These are phyloP conservation scores for Neurospora sp. DNA, from an alignment of 495 filamentous ascomycete species.

Conservation along the genomic window DNA sequence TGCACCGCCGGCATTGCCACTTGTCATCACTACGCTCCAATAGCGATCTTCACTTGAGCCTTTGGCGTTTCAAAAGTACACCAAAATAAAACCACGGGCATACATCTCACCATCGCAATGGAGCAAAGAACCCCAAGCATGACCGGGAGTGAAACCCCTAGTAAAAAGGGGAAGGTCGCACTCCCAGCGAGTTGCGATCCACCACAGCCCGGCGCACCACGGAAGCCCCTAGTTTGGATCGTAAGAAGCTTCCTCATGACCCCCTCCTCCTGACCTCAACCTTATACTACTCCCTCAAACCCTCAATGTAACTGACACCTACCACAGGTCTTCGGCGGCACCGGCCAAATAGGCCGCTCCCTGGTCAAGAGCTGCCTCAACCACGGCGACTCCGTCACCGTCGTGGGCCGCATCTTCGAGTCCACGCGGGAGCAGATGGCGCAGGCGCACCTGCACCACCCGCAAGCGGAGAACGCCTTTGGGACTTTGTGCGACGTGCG, in stretches of 20 bases:
- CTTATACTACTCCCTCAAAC: not conserved
- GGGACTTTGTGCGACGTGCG: slow-evolving; percentile 85
- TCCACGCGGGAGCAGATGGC: slow-evolving; percentile 61
- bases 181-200: slow-evolving; percentile 75
- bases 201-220: slow-evolving; percentile 59
- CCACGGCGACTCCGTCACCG: slow-evolving; percentile 76
- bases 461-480: slow-evolving; percentile 68
- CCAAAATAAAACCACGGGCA: not conserved
- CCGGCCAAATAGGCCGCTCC: slow-evolving; percentile 89
- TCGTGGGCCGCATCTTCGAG: slow-evolving; percentile 78
- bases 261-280: not conserved
- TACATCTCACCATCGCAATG: not conserved
- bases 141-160: not conserved
- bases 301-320: slow-evolving; percentile 3
- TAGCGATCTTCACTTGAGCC: not conserved
- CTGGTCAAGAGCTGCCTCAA: slow-evolving; percentile 73
- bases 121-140: not conserved
- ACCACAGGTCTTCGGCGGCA: slow-evolving; percentile 77
- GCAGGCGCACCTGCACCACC: slow-evolving; percentile 43
- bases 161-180: slow-evolving; percentile 27
- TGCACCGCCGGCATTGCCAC: slow-evolving; percentile 6
- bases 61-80: not conserved
- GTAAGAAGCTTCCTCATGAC: slow-evolving; percentile 34
- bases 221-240: slow-evolving; percentile 72
- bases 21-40: not conserved